Evolutionary conservation across 1,139 yeast species (phyloP).

Genomic region (Magnusiomyces clavatus): DNA sequence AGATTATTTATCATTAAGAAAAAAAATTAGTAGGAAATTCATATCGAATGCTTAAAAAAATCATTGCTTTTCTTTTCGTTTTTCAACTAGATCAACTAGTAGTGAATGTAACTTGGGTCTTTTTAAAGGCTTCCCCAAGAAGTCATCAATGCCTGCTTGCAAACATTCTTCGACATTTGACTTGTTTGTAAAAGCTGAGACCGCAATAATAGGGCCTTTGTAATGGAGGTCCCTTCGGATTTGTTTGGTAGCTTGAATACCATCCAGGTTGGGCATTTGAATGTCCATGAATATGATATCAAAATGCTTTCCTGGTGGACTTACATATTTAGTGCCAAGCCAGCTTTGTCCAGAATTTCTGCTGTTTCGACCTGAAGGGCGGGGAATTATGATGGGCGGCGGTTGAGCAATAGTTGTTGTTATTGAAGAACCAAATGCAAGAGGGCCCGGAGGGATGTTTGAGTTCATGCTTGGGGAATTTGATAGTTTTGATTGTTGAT

Average conservation of each 20-base stretch:
- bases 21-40: no score
- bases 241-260: constrained; percentile 67
- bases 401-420: no score
- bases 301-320: constrained; percentile 31
- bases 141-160: constrained; percentile 83
- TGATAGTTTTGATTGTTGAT: no score
- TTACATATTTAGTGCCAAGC: no score
- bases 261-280: constrained; percentile 94
- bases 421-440: no score
- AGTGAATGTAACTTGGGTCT: constrained; percentile 33
- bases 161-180: constrained; percentile 80
- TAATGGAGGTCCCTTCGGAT: constrained; percentile 57
- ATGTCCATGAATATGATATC: constrained; percentile 91
- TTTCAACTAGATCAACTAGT: constrained; percentile 9
- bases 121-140: constrained; percentile 79
- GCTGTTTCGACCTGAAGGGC: no score
- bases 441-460: no score
- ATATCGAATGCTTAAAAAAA: no score
- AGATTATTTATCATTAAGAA: no score
- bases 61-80: not conserved
- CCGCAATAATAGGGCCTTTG: constrained; percentile 74
- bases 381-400: no score
- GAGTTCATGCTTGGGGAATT: no score
- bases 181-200: constrained; percentile 92
- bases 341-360: no score